These are phyloP conservation scores for Phyllosticta paracitricarpa DNA, from an alignment of 2,329 filamentous ascomycete genomes.

Conservation along the genomic window DNA sequence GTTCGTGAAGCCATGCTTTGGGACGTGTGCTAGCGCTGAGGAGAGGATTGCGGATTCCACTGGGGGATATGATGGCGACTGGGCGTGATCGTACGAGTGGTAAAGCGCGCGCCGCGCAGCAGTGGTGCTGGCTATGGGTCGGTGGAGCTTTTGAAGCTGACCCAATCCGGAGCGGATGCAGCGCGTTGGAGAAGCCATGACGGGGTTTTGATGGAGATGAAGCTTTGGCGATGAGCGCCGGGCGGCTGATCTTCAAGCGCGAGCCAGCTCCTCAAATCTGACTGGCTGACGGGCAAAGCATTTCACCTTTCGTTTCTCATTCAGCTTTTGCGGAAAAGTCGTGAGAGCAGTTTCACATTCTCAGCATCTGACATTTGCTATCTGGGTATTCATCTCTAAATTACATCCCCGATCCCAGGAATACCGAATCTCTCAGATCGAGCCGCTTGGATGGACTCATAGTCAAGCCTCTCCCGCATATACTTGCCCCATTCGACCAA, in stretches of 20 bases:
- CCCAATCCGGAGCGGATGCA: constrained; percentile 18
- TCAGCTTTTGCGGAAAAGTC: no score
- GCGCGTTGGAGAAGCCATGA: constrained; percentile 21
- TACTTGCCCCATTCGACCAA: not conserved
- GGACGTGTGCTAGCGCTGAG: constrained; percentile 70
- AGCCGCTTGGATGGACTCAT: not conserved
- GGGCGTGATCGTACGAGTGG: constrained; percentile 27
- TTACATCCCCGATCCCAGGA: not conserved
- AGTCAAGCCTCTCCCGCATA: not conserved
- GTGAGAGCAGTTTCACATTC: no score
- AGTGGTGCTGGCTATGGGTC: constrained; percentile 11
- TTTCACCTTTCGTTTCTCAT: no score
- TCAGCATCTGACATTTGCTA: no score
- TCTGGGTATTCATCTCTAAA: not conserved
- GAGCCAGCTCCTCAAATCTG: not conserved
- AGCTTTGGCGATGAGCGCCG: not conserved
- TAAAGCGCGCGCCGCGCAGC: constrained; percentile 13
- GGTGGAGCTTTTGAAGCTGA: constrained; percentile 17
- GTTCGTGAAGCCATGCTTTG: constrained; percentile 70
- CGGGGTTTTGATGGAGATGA: constrained; percentile 6
- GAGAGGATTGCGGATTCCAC: constrained; percentile 69
- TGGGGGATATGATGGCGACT: constrained; percentile 52
- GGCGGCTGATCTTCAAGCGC: not conserved
- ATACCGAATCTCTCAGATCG: not conserved
- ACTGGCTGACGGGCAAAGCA: not conserved